A percentile compares a stretch with the other conserved stretches of the same genome.
These are phyloP conservation scores for Lentinula novae-zelandiae DNA, from an alignment of 1,284 basidiomycete species.

Conservation along the genomic window DNA sequence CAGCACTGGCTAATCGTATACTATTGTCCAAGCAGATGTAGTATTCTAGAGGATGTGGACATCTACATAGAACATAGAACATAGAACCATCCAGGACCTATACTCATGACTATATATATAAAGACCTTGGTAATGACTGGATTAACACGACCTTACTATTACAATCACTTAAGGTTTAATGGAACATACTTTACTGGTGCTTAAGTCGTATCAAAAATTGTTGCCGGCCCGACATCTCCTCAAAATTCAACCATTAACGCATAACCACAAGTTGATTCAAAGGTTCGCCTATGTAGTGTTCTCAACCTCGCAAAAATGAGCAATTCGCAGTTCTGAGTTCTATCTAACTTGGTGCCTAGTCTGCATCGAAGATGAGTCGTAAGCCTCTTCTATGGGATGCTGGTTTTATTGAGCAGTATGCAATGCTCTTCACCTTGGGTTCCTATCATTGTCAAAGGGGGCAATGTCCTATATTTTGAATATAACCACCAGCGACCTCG, in stretches of 20 bases:
- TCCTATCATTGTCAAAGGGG: conserved; percentile 42
- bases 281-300: no score
- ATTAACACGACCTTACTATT: no score
- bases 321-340: neutral
- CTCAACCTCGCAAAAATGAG: no score
- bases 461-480: conserved; percentile 44
- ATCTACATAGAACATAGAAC: neutral
- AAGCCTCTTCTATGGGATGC: no score
- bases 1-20: conserved; percentile 78
- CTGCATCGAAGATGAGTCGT: no score
- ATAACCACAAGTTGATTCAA: no score
- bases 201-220: no score
- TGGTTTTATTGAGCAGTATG: neutral
- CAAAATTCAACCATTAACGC: no score
- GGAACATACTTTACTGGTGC: no score
- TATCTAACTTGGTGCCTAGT: conserved; percentile 7
- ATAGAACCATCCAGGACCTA: neutral
- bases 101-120: neutral
- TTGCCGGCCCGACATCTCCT: no score
- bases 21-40: conserved; percentile 73
- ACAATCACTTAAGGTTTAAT: no score
- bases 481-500: conserved; percentile 54
- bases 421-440: conserved; percentile 55
- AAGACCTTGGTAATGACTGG: no score
- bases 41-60: neutral